These are phyloP conservation scores for Cucumis melo DNA, from an alignment of 306 rosid genomes.

Conservation along the genomic window DNA sequence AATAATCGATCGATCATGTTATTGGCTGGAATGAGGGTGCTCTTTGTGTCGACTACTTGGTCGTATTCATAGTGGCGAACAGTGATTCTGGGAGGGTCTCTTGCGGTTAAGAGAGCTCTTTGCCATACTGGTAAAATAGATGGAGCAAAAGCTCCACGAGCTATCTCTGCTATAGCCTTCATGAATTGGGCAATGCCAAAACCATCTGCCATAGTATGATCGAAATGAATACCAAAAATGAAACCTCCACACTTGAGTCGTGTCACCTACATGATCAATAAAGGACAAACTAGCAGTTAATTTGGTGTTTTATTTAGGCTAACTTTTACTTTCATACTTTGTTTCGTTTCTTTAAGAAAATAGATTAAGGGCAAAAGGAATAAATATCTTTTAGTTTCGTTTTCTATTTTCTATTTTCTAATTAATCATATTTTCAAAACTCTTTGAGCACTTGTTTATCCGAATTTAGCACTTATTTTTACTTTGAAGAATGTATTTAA, in stretches of 20 bases:
- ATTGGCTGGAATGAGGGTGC: background rate
- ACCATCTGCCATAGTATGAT: background rate
- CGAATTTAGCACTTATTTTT: no score
- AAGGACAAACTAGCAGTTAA: no score
- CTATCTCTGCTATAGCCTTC: conserved; percentile 5
- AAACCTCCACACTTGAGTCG: background rate
- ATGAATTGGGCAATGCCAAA: conserved; percentile 1
- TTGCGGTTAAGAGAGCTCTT: background rate
- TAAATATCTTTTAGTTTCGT: no score
- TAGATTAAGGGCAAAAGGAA: no score
- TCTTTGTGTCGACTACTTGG: background rate
- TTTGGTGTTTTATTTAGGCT: no score
- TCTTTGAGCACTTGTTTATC: no score
- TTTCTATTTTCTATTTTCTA: no score
- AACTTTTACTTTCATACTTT: no score
- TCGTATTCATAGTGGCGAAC: conserved; percentile 5
- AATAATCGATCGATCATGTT: background rate
- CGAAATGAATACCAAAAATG: background rate
- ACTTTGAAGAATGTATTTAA: no score
- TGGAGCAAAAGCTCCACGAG: background rate
- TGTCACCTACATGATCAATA: background rate
- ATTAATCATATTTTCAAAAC: no score
- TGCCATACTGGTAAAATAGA: conserved; percentile 19
- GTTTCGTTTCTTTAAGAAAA: no score
- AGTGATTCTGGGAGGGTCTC: conserved; percentile 15